A percentile compares a stretch with the other conserved stretches of the same genome.
Conservation (phyloP, 2,329 filamentous ascomycete genomes). For the Trichoderma afroharzianum region DNA sequence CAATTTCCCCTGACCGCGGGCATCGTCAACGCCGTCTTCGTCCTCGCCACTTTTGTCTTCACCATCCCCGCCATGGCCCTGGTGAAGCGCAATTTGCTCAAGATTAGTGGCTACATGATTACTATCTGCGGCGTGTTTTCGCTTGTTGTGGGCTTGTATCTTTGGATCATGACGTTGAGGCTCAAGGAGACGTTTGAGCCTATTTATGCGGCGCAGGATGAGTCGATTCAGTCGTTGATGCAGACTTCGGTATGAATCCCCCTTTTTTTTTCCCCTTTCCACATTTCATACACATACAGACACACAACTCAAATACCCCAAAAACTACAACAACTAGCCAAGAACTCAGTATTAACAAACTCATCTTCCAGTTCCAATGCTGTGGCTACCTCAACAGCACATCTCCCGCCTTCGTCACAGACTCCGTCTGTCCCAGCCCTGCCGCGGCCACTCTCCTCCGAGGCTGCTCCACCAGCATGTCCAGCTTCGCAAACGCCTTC, state of each 20-base stretch:
- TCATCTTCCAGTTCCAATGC: slow-evolving; percentile 64
- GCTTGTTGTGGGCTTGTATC: slow-evolving; percentile 59
- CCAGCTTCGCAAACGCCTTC: slow-evolving; percentile 65
- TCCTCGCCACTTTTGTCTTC: slow-evolving; percentile 66
- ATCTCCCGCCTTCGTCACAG: slow-evolving; percentile 66
- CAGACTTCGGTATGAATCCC: slow-evolving; percentile 60
- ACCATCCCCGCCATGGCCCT: slow-evolving; percentile 70
- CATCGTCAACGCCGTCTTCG: slow-evolving; percentile 67
- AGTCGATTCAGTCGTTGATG: slow-evolving; percentile 61
- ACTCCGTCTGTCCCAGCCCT: slow-evolving; percentile 64
- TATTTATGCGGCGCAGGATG: slow-evolving; percentile 58
- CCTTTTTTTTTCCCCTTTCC: no score
- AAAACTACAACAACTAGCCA: not conserved
- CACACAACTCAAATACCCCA: not conserved
- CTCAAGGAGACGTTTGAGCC: slow-evolving; percentile 59
- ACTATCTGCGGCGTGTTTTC: slow-evolving; percentile 61
- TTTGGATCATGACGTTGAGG: slow-evolving; percentile 71
- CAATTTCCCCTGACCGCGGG: slow-evolving; percentile 59
- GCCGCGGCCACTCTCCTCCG: slow-evolving; percentile 65
- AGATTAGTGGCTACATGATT: slow-evolving; percentile 62
- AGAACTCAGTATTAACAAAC: not conserved
- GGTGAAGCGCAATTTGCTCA: slow-evolving; percentile 65
- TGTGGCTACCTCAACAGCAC: slow-evolving; percentile 76
- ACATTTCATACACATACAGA: not conserved
- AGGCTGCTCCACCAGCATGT: slow-evolving; percentile 67